Conservation (phyloP, 139 green algal species). For the Eudorina sp. region DNA sequence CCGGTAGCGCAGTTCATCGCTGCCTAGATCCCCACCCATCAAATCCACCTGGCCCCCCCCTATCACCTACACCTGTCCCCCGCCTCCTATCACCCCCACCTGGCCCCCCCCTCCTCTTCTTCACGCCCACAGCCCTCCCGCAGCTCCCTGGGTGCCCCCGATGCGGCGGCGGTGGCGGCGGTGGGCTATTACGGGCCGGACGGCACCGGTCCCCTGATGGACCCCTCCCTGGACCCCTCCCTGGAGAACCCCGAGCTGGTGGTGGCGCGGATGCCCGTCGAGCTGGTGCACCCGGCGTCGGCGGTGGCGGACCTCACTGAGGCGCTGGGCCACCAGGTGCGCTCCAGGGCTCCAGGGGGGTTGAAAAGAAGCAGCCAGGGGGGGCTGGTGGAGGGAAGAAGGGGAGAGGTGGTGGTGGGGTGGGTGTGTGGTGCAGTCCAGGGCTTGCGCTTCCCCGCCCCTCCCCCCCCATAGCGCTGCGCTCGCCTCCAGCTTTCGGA, state of each 20-base stretch:
- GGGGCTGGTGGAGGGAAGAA: background rate
- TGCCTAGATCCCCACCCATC: too few relatives aligned
- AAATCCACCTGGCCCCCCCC: too few relatives aligned
- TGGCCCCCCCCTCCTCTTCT: background rate
- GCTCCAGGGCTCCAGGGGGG: background rate
- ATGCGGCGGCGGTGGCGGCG: too few relatives aligned
- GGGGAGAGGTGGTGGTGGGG: background rate
- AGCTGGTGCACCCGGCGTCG: background rate
- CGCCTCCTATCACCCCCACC: background rate
- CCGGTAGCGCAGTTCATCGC: too few relatives aligned
- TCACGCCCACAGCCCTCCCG: background rate
- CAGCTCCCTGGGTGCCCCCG: background rate
- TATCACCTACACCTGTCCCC: too few relatives aligned
- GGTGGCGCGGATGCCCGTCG: slow-evolving; percentile 5
- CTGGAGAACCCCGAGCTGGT: slow-evolving; percentile 33
- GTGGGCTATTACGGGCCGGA: too few relatives aligned
- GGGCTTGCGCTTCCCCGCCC: too few relatives aligned
- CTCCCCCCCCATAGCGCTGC: too few relatives aligned
- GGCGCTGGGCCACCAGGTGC: background rate
- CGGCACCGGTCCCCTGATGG: background rate
- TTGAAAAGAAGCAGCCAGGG: background rate
- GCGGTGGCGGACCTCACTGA: background rate
- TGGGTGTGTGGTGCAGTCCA: background rate
- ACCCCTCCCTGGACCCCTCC: background rate
- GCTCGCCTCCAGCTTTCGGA: too few relatives aligned